phyloP scores from a whole-genome alignment of 345 rosid genomes.

The Arabidopsis suecica region DNA sequence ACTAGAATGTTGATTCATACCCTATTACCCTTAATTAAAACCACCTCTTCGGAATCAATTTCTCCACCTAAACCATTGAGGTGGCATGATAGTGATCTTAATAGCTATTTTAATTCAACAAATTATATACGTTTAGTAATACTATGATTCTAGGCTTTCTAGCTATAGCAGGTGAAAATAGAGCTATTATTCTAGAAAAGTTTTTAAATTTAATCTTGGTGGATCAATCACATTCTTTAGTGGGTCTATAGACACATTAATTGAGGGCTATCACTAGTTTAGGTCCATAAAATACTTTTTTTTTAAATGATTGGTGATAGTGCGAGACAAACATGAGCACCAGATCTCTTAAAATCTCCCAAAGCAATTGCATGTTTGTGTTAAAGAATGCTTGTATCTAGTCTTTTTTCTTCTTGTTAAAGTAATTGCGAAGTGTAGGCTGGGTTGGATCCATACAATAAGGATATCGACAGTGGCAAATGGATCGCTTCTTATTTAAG shows the following conservation, averaged over 20 bases:
- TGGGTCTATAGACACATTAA: conserved; percentile 8
- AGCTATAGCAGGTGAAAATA: conserved; percentile 12
- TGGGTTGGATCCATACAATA: neutral
- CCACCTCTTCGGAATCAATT: neutral
- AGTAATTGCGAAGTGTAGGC: neutral
- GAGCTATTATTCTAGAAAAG: conserved; percentile 5
- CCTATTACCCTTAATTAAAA: neutral
- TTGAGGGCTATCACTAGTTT: conserved; percentile 6
- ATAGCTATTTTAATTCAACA: conserved; percentile 10
- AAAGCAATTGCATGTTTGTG: neutral
- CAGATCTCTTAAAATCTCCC: neutral
- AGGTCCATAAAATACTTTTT: neutral
- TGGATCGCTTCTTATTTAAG: neutral
- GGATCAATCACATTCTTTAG: conserved; percentile 24
- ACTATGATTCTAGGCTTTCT: neutral
- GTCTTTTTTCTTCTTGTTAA: neutral
- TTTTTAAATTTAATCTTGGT: neutral
- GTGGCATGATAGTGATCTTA: conserved; percentile 17
- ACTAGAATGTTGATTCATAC: neutral
- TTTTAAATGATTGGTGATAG: neutral
- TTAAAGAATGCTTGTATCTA: neutral
- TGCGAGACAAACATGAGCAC: neutral
- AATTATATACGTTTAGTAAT: conserved; percentile 19
- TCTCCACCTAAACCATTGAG: conserved; percentile 13
- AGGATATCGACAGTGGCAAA: neutral